phyloP scores from a whole-genome alignment of 2,329 filamentous ascomycete genomes.

The Tothia fuscella region DNA sequence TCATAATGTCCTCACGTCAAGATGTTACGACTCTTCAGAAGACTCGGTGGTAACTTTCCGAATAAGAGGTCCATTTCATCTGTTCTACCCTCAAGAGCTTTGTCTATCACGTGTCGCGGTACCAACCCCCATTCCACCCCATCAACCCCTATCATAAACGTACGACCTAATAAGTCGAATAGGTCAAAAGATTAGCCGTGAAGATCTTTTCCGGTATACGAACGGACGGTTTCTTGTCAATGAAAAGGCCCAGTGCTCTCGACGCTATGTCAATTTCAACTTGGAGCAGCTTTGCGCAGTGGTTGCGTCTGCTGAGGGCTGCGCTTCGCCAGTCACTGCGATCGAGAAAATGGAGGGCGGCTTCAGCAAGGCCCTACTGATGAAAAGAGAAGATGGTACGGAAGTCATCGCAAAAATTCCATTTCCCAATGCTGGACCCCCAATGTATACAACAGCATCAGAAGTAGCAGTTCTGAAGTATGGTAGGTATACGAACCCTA shows the following conservation, averaged over 20 bases:
- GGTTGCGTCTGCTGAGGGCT: constrained; percentile 14
- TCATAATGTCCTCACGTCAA: too few species aligned
- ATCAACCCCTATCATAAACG: too few species aligned
- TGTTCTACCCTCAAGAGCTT: too few species aligned
- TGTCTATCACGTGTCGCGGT: too few species aligned
- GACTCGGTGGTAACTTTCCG: too few species aligned
- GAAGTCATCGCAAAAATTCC: constrained; percentile 17
- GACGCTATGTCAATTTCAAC: neutral
- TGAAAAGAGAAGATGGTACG: constrained; percentile 15
- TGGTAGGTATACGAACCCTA: constrained; percentile 9
- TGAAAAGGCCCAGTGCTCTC: neutral
- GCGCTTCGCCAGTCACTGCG: constrained; percentile 16
- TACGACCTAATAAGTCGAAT: too few species aligned
- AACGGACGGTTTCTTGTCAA: constrained; percentile 4
- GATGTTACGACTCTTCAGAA: too few species aligned
- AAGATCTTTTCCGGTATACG: constrained; percentile 16
- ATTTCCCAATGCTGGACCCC: constrained; percentile 16
- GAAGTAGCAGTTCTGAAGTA: constrained; percentile 15
- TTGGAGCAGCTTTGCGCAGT: constrained; percentile 18
- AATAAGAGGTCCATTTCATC: too few species aligned
- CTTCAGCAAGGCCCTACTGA: constrained; percentile 18
- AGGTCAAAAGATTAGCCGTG: too few species aligned
- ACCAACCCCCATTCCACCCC: too few species aligned
- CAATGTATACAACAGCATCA: constrained; percentile 14
- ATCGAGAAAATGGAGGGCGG: constrained; percentile 25